These are phyloP conservation scores for Echeveria elegans DNA, from an alignment of 164 flowering plant genomes.

Conservation along the genomic window DNA sequence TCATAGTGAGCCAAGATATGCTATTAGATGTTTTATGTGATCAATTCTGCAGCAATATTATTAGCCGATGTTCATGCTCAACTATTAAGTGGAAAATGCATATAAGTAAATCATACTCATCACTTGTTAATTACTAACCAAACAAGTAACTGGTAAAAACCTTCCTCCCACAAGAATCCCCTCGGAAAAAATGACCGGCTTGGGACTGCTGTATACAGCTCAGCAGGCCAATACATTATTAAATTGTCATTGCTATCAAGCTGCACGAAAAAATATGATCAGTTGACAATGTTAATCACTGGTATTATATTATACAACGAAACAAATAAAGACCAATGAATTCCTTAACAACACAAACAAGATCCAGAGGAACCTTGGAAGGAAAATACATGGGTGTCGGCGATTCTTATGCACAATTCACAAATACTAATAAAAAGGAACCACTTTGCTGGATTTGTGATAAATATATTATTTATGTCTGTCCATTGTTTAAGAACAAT, in stretches of 20 bases:
- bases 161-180: constrained; percentile 99
- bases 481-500: not conserved
- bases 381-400: not conserved
- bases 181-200: constrained; percentile 93
- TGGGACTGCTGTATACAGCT: constrained; percentile 94
- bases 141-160: constrained; percentile 88
- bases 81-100: not conserved
- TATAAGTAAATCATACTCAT: not conserved
- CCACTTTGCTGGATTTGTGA: not conserved
- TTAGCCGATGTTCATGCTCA: not conserved
- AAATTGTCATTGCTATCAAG: constrained; percentile 30
- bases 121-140: constrained; percentile 42
- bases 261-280: constrained; percentile 38
- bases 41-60: not conserved
- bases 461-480: not conserved
- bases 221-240: constrained; percentile 89
- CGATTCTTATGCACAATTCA: not conserved
- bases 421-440: too few species aligned
- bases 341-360: not conserved
- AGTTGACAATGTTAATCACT: constrained; percentile 14
- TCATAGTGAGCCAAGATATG: constrained; percentile 8
- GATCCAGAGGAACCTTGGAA: not conserved
- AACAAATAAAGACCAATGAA: too few species aligned
- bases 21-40: not conserved
- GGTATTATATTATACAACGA: not conserved